A percentile compares a stretch with the other conserved stretches of the same genome.
Conservation (phyloP, 2,329 filamentous ascomycete species). For the Parastagonospora avenae region DNA sequence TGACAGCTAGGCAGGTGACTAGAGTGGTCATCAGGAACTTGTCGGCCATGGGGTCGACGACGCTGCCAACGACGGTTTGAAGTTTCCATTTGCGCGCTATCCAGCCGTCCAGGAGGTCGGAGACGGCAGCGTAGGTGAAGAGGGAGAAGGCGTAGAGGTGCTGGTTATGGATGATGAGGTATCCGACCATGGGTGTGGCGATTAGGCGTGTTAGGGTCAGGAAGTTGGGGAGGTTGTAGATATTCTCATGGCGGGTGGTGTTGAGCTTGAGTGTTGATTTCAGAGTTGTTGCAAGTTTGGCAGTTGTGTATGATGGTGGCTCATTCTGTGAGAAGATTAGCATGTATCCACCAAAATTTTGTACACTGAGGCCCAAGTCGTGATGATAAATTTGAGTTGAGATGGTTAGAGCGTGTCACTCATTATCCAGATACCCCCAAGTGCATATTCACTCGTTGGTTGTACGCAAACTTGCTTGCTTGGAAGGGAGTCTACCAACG, state of each 20-base stretch:
- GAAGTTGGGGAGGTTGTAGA: slow-evolving; percentile 95
- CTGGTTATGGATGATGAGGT: slow-evolving; percentile 82
- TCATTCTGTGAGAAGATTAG: slow-evolving; percentile 9
- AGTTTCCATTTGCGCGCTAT: slow-evolving; percentile 87
- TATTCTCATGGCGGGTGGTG: slow-evolving; percentile 70
- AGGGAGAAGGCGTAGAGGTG: slow-evolving; percentile 79
- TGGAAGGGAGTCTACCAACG: neutral
- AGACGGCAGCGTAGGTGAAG: slow-evolving; percentile 91
- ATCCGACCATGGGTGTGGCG: slow-evolving; percentile 84
- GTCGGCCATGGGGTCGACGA: slow-evolving; percentile 91
- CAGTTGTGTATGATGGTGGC: slow-evolving; percentile 12
- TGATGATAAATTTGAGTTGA: too few species aligned
- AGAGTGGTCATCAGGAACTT: slow-evolving; percentile 94
- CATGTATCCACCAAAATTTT: neutral
- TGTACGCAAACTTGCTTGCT: neutral
- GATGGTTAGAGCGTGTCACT: too few species aligned
- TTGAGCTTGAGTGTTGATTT: slow-evolving; percentile 38
- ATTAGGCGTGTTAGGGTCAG: slow-evolving; percentile 85
- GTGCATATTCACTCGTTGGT: neutral
- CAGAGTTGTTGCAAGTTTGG: slow-evolving; percentile 32
- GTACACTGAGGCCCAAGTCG: too few species aligned
- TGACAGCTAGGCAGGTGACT: slow-evolving; percentile 81
- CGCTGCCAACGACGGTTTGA: slow-evolving; percentile 90
- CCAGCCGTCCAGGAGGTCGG: slow-evolving; percentile 91
- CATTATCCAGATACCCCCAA: too few species aligned